A percentile compares a stretch with the other conserved stretches of the same genome.
phyloP scores from a whole-genome alignment of 2,329 filamentous ascomycete genomes.

The Aspergillus luchuensis region DNA sequence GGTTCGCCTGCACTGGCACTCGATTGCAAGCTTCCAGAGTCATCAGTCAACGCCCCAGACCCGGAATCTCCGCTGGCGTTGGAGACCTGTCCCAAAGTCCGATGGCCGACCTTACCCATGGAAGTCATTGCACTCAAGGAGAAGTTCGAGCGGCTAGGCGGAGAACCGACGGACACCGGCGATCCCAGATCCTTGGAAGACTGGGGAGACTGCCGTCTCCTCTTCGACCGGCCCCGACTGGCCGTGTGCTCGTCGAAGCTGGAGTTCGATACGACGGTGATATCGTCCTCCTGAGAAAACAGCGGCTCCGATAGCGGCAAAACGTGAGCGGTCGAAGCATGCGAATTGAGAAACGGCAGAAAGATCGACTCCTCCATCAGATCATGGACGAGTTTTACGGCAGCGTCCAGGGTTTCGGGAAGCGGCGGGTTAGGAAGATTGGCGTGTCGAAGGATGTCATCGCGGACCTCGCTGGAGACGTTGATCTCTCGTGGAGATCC shows the following conservation, averaged over 20 bases:
- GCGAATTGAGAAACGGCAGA: constrained; percentile 81
- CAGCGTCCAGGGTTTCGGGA: constrained; percentile 75
- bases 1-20: constrained; percentile 46
- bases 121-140: constrained; percentile 35
- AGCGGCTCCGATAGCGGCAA: constrained; percentile 48
- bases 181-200: constrained; percentile 36
- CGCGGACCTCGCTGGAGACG: constrained; percentile 80
- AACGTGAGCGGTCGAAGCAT: constrained; percentile 53
- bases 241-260: constrained; percentile 35
- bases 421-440: constrained; percentile 64
- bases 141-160: constrained; percentile 35
- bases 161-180: constrained; percentile 26
- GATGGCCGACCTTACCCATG: constrained; percentile 37
- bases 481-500: constrained; percentile 88
- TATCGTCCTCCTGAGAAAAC: constrained; percentile 41
- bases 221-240: constrained; percentile 31
- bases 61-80: constrained; percentile 41
- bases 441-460: constrained; percentile 70
- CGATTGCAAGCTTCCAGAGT: constrained; percentile 47
- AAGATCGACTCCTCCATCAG: constrained; percentile 97
- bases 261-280: constrained; percentile 33
- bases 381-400: constrained; percentile 86
- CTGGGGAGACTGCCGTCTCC: constrained; percentile 34
- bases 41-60: constrained; percentile 47
- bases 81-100: constrained; percentile 39